A percentile compares a stretch with the other conserved stretches of the same genome.
Evolutionary conservation across 352 stramenopile species (phyloP).

Genomic region (Pythium graminicola): DNA sequence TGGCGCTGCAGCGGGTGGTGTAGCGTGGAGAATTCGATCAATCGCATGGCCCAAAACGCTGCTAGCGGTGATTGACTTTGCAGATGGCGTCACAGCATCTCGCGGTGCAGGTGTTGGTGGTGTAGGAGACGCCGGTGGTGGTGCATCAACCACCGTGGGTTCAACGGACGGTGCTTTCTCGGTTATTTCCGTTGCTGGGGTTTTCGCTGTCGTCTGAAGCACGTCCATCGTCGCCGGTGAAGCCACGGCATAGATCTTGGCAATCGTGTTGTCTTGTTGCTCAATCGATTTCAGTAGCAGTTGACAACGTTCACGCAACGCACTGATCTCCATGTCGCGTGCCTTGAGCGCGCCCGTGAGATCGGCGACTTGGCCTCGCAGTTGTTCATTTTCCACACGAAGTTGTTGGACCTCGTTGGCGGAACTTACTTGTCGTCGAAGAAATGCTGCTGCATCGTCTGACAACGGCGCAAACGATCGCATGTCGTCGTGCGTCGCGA

Average conservation of each 20-base stretch:
- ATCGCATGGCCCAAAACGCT: conserved; percentile 38
- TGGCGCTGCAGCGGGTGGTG: conserved; percentile 1
- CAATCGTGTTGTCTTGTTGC: conserved; percentile 72
- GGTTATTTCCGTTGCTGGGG: background rate
- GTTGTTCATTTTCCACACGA: conserved; percentile 33
- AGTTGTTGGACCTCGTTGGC: conserved; percentile 18
- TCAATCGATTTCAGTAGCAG: conserved; percentile 53
- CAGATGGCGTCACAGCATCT: background rate
- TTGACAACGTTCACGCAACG: conserved; percentile 57
- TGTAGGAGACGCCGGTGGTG: background rate
- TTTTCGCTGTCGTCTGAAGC: no score
- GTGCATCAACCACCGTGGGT: no score
- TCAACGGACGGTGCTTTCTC: background rate
- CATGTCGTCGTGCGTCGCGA: background rate
- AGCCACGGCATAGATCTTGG: conserved; percentile 59
- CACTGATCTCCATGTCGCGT: conserved; percentile 64
- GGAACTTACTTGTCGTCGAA: conserved; percentile 3
- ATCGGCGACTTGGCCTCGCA: conserved; percentile 52
- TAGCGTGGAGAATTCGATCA: conserved; percentile 38
- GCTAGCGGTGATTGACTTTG: background rate
- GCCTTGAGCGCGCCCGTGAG: conserved; percentile 62
- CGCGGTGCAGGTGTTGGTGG: background rate
- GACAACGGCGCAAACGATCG: conserved; percentile 3
- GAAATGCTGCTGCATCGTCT: conserved; percentile 13
- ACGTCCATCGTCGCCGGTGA: conserved; percentile 10